Evolutionary conservation across 306 rosid species (phyloP), one percentile per base, ranked within the genome.

Genomic region (Dryas alaskensis): DNA sequence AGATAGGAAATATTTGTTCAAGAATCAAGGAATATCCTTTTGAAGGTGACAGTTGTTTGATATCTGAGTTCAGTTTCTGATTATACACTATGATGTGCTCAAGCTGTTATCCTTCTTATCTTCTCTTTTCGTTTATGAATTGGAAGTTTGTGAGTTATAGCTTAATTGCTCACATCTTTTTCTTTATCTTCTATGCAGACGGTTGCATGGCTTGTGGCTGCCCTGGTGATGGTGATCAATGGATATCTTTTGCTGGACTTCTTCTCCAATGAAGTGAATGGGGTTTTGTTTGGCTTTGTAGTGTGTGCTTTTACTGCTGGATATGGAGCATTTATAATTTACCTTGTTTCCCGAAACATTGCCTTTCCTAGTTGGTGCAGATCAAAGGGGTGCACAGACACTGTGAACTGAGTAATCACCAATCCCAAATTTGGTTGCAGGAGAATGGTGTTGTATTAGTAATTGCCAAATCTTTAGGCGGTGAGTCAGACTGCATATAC

Each of bases 201-300:
- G 31, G 52, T 81, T 25, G 82, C 99, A 12, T 95, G 99, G 99
- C 75, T 84, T n/a, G 99, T 95, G 86, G 96, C 99, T 64, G 93
- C 77, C 42, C 86, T 95, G 70, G 99, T 95, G 87, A 95, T 92
- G 53, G 83, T 83, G 71, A 95, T 95, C 61, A 95, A 95, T 54
- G 99, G 98, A 54, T 92, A 95, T 84, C 93, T 95, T 27, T 71
- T 92, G 86, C 48, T 90, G 73, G 92, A 88, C 51, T 95, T 90
- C 93, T 83, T 95, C 87, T 76, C 88, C 8, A 44, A 85, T 13
- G 96, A 92, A 80, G 98, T 85, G 81, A 85, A 69, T 4, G 97
- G 99, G 63, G 78, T 72, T 54, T 43, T 73, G 37, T 9, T 88
- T 17, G 63, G 78, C 66, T 12, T 79, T 13, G 6, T 75, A 10